Conservation (phyloP, 2,329 filamentous ascomycete species). For the Tolypocladium sp. region DNA sequence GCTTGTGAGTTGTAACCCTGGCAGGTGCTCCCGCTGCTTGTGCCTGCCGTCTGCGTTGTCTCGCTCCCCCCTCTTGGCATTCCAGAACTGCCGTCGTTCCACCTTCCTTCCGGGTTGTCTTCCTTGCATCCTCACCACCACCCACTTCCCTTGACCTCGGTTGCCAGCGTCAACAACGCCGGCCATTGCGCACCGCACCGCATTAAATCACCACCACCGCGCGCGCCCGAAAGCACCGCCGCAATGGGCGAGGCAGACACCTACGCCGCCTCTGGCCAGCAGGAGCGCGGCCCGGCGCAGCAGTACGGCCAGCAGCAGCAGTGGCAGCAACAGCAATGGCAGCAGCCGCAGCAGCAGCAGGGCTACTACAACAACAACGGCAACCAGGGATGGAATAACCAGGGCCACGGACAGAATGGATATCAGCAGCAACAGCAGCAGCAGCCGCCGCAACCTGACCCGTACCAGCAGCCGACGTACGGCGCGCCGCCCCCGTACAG, state of each 20-base stretch:
- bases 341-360: slow-evolving; percentile 8
- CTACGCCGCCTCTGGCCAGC: slow-evolving; percentile 17
- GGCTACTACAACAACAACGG: slow-evolving; percentile 8
- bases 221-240: background rate
- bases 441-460: slow-evolving; percentile 12
- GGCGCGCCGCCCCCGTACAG: slow-evolving; percentile 21
- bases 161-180: background rate
- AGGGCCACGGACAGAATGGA: slow-evolving; percentile 10
- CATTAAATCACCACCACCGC: background rate
- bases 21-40: background rate
- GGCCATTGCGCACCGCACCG: background rate
- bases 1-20: background rate
- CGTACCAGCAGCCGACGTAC: slow-evolving; percentile 19
- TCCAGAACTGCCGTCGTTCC: background rate
- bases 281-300: slow-evolving; percentile 9
- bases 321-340: slow-evolving; percentile 6
- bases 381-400: slow-evolving; percentile 3
- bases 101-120: background rate
- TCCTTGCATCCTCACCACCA: background rate
- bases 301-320: slow-evolving; percentile 9
- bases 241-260: slow-evolving; percentile 25
- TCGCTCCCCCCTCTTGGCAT: background rate
- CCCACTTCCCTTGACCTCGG: background rate
- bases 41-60: background rate
- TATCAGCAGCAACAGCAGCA: slow-evolving; percentile 10